Percentiles rank a stretch among this genome's conserved stretches.
These are phyloP conservation scores for Grammothele lineata DNA, from an alignment of 768 basidiomycete species.

Conservation along the genomic window DNA sequence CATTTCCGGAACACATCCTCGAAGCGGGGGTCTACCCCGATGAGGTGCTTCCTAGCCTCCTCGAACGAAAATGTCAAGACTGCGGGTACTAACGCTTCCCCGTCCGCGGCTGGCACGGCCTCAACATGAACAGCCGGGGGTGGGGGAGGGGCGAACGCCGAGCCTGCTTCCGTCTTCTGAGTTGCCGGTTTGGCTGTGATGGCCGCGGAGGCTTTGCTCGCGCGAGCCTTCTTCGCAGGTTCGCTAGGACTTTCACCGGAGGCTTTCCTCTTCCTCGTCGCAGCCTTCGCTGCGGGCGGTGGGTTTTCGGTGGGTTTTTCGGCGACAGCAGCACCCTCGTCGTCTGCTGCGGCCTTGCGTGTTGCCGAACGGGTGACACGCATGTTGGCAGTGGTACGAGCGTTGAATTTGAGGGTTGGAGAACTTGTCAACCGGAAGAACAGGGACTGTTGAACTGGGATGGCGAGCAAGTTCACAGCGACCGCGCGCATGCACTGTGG, in stretches of 20 bases:
- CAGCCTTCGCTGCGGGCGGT: no score
- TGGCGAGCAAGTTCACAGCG: no score
- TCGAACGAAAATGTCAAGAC: constrained; percentile 73
- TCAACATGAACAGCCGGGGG: not conserved
- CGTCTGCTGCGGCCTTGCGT: not conserved
- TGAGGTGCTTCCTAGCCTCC: constrained; percentile 70
- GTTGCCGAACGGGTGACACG: constrained; percentile 23
- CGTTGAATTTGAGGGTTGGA: no score
- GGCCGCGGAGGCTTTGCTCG: constrained; percentile 1
- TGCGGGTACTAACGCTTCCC: constrained; percentile 53
- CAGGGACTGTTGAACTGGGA: no score
- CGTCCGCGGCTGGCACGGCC: not conserved
- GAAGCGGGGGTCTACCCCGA: constrained; percentile 65
- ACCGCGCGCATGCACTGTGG: no score
- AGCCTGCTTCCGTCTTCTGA: not conserved
- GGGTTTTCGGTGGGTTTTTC: constrained; percentile 4
- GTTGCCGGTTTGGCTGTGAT: constrained; percentile 1
- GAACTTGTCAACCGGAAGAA: not conserved
- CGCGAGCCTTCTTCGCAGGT: constrained; percentile 6
- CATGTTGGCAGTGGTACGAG: constrained; percentile 5
- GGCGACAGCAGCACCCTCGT: not conserved
- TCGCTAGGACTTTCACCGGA: not conserved
- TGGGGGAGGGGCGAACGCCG: not conserved
- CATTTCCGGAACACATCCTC: constrained; percentile 58
- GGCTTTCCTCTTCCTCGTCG: constrained; percentile 6